Base-by-base conservation (phyloP, 345 rosid genomes). In the Alliaria petiolata region DNA sequence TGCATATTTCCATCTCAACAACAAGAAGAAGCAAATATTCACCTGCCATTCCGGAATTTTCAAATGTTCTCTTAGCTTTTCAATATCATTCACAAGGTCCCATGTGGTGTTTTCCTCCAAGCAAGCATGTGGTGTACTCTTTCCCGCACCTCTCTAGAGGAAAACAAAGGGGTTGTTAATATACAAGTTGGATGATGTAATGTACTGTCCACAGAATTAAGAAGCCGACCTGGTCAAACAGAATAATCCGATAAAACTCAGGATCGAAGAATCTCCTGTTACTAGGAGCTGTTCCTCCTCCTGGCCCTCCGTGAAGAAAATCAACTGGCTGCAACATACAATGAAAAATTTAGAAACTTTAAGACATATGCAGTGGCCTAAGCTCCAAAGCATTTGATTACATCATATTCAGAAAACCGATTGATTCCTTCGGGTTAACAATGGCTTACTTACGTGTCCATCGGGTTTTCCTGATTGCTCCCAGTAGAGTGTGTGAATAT, bases 231-330 rank as follows among this genome's bases (percentile, higher is more conserved):
- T 93, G 96, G 77, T 93, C 98, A 72, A 93, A 89, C 26, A 93
- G 81, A 75, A 93, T 60, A 75, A 93, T 91, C 31, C 92, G 80
- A 74, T 86, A 91, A 81, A 86, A 89, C 14, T 82, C 84, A 25
- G 97, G 95, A 81, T 93, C 96, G 58, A 93, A 93, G 77, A 93
- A 87, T 80, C 86, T 84, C 34, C 95, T 83, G 67, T 93, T 91
- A 56, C 77, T 81, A 11, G 97, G 95, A 15, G 92, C 31, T 1
- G 92, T 87, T 58, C 97, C 97, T 76, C 97, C 97, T 66, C 98
- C 98, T n/a, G 98, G 98, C 12, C 98, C 98, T 15, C 98, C 98
- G 40, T 91, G 98, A 78, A 93, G 92, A 80, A 93, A 93, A 17
- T 91, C 85, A 69, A 87, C 89, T n/a, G 98, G 92, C 98, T 91